Evolutionary conservation across 805 yeast genomes (phyloP).

Genomic region (Nakazawaea holstii): DNA sequence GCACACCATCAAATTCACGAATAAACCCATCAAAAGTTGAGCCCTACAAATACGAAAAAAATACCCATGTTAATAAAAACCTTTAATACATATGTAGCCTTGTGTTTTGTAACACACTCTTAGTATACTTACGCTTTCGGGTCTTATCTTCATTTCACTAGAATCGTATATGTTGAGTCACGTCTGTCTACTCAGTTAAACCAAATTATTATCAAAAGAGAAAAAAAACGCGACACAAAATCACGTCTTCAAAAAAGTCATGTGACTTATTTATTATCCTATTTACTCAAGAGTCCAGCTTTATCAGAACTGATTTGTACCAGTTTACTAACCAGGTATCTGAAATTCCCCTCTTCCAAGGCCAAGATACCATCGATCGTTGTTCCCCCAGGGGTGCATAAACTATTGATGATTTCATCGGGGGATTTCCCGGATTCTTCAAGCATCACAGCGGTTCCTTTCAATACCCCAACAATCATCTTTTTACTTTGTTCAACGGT

Average conservation of each 20-base stretch:
- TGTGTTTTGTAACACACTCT: too few species aligned
- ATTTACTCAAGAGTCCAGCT: neutral
- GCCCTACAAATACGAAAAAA: conserved; percentile 6
- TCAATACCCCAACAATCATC: conserved; percentile 6
- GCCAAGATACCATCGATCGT: conserved; percentile 8
- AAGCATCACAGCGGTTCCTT: conserved; percentile 6
- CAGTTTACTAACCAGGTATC: conserved; percentile 3
- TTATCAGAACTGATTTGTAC: conserved; percentile 7
- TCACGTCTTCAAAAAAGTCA: conserved; percentile 4
- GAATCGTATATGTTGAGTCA: too few species aligned
- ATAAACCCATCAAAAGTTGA: conserved; percentile 35
- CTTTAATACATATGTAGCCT: too few species aligned
- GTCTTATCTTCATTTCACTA: conserved; percentile 5
- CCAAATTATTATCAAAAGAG: too few species aligned
- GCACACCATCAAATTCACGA: conserved; percentile 42
- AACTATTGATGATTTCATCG: neutral
- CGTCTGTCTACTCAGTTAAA: too few species aligned
- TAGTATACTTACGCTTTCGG: neutral
- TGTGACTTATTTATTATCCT: neutral
- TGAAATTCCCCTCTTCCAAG: conserved; percentile 3
- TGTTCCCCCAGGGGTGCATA: conserved; percentile 9
- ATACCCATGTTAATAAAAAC: neutral
- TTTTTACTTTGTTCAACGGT: conserved; percentile 1
- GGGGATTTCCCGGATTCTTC: neutral
- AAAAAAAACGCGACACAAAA: neutral